These are phyloP conservation scores for Aspergillus carlsbadensis DNA, from an alignment of 495 filamentous ascomycete species.

Conservation along the genomic window DNA sequence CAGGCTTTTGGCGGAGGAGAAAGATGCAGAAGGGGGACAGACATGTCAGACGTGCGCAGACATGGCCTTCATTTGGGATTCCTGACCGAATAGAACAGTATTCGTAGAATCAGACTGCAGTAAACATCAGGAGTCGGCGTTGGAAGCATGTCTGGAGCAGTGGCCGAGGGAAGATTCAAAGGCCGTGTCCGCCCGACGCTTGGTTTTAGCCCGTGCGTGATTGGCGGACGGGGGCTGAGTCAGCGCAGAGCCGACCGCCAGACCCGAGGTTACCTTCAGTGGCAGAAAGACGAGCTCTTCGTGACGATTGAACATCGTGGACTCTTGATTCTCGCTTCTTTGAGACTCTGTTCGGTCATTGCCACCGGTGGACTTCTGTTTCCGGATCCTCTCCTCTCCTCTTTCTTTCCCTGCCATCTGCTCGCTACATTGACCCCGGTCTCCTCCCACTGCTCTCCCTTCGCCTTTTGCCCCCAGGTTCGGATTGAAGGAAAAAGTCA, in stretches of 20 bases:
- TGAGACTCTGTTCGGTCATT: constrained; percentile 18
- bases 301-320: constrained; percentile 32
- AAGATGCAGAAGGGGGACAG: neutral
- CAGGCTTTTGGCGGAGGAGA: neutral
- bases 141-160: neutral
- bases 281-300: constrained; percentile 16
- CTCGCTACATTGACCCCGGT: constrained; percentile 7
- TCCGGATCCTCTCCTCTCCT: constrained; percentile 14
- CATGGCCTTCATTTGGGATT: neutral
- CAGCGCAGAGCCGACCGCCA: constrained; percentile 36
- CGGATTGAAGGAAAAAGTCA: constrained; percentile 21
- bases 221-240: constrained; percentile 36
- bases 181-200: constrained; percentile 50
- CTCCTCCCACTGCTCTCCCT: neutral
- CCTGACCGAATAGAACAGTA: too few relatives aligned
- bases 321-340: constrained; percentile 31
- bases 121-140: too few relatives aligned
- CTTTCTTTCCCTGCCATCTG: neutral
- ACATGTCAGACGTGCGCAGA: neutral
- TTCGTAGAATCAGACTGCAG: neutral
- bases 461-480: constrained; percentile 7
- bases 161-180: neutral
- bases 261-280: constrained; percentile 44
- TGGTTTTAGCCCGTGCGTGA: constrained; percentile 41
- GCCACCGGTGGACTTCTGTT: constrained; percentile 21